Percentiles rank a stretch among this genome's conserved stretches.
Conservation (phyloP, 2,329 filamentous ascomycete species). For the Paradendryphiella salina region DNA sequence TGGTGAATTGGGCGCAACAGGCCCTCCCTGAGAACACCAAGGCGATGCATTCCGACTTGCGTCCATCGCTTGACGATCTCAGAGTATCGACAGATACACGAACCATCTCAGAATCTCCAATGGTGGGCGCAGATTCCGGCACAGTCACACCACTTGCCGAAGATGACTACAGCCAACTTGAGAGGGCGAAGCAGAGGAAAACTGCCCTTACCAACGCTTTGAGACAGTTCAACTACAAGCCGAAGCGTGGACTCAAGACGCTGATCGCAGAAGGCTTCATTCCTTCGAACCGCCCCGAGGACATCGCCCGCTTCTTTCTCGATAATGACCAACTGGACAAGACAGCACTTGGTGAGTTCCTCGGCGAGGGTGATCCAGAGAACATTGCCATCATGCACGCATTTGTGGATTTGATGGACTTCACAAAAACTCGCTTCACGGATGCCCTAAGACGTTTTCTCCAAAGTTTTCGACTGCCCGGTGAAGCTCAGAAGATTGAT, state of each 20-base stretch:
- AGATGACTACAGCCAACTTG: conserved; percentile 91
- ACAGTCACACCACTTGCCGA: conserved; percentile 58
- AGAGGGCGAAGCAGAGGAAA: conserved; percentile 91
- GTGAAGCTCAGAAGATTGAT: conserved; percentile 98
- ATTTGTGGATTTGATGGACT: conserved; percentile 95
- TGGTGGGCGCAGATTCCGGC: conserved; percentile 56
- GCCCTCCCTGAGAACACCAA: conserved; percentile 55
- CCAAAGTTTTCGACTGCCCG: conserved; percentile 91
- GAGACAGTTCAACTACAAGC: conserved; percentile 95
- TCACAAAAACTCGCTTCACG: conserved; percentile 86
- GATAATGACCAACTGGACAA: conserved; percentile 87
- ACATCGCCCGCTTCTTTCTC: conserved; percentile 82
- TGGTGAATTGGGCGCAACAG: conserved; percentile 91
- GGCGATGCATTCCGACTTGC: conserved; percentile 49
- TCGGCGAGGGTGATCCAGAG: conserved; percentile 89
- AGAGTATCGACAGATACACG: conserved; percentile 77
- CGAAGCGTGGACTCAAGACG: conserved; percentile 87
- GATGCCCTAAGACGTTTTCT: conserved; percentile 89
- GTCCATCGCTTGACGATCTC: conserved; percentile 61
- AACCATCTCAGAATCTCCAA: conserved; percentile 63
- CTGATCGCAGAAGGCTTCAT: conserved; percentile 88
- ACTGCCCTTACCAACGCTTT: conserved; percentile 89
- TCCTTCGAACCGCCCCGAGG: conserved; percentile 71
- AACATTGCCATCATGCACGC: conserved; percentile 98
- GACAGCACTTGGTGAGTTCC: conserved; percentile 86